phyloP scores from a whole-genome alignment of 805 yeast genomes.

The Candida adriatica region DNA sequence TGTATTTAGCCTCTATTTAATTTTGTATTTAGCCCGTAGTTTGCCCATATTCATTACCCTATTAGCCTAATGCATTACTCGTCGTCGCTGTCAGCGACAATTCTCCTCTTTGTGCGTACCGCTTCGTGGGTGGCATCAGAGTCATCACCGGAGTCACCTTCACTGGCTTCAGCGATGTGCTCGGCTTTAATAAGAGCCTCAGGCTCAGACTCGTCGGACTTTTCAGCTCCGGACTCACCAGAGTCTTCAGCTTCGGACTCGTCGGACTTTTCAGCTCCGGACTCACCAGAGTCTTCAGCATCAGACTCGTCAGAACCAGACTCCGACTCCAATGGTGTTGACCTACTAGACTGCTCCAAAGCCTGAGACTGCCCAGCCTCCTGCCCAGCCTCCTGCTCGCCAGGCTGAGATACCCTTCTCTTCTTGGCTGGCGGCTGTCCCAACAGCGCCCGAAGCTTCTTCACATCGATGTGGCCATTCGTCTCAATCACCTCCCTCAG shows the following conservation, averaged over 20 bases:
- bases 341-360: not conserved
- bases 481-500: slow-evolving; percentile 30
- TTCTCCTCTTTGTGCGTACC: slow-evolving; percentile 5
- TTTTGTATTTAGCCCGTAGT: too few species aligned
- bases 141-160: not conserved
- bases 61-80: slow-evolving; percentile 5
- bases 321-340: slow-evolving; percentile 1
- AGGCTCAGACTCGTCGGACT: not conserved
- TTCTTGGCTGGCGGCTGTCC: slow-evolving; percentile 11
- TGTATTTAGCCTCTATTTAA: too few species aligned
- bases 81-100: slow-evolving; percentile 11
- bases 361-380: not conserved
- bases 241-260: not conserved
- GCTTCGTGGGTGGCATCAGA: not conserved
- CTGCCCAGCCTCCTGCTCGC: not conserved
- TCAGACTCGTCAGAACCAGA: slow-evolving; percentile 1
- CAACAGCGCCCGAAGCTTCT: too few species aligned
- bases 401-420: not conserved
- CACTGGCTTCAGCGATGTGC: not conserved
- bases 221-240: slow-evolving; percentile 1
- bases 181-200: not conserved
- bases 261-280: not conserved
- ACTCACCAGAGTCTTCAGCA: slow-evolving; percentile 1
- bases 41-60: too few species aligned
- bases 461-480: too few species aligned